These are phyloP conservation scores for Farysia itapuensis DNA, from an alignment of 1,284 basidiomycete species.

Conservation along the genomic window DNA sequence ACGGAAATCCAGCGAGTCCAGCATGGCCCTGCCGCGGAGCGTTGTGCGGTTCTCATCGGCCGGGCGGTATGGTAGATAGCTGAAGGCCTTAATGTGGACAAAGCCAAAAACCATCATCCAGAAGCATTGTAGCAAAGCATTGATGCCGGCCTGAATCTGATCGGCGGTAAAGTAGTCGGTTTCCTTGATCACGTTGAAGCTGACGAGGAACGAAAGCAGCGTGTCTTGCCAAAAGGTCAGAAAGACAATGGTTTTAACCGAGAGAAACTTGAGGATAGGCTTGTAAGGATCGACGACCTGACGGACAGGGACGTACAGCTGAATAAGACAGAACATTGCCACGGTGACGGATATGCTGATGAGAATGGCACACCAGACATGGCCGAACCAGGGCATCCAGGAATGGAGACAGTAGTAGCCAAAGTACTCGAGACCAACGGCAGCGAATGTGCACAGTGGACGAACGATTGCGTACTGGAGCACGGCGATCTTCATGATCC, in stretches of 20 bases:
- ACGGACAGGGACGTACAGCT: conserved; percentile 70
- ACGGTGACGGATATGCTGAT: conserved; percentile 75
- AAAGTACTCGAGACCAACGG: conserved; percentile 69
- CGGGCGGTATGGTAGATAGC: conserved; percentile 69
- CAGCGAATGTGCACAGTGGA: conserved; percentile 68
- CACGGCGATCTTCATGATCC: conserved; percentile 75
- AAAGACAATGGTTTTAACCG: conserved; percentile 75
- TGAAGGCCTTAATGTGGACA: conserved; percentile 74
- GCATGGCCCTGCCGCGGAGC: conserved; percentile 14
- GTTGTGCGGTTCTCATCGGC: conserved; percentile 34
- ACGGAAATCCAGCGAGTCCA: conserved; percentile 45
- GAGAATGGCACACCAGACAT: conserved; percentile 65
- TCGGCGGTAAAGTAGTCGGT: conserved; percentile 68
- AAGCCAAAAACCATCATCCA: conserved; percentile 71
- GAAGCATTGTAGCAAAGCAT: conserved; percentile 71
- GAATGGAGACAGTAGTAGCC: conserved; percentile 74
- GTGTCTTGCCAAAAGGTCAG: conserved; percentile 78
- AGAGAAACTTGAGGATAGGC: conserved; percentile 70
- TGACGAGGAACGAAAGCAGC: conserved; percentile 67
- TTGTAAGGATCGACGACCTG: conserved; percentile 67
- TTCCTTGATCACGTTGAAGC: conserved; percentile 70
- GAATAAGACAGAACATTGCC: conserved; percentile 77
- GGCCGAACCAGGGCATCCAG: conserved; percentile 72
- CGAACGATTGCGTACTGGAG: conserved; percentile 77
- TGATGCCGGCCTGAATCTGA: conserved; percentile 74